These are phyloP conservation scores for Morella rubra DNA, from an alignment of 306 rosid species.

Conservation along the genomic window DNA sequence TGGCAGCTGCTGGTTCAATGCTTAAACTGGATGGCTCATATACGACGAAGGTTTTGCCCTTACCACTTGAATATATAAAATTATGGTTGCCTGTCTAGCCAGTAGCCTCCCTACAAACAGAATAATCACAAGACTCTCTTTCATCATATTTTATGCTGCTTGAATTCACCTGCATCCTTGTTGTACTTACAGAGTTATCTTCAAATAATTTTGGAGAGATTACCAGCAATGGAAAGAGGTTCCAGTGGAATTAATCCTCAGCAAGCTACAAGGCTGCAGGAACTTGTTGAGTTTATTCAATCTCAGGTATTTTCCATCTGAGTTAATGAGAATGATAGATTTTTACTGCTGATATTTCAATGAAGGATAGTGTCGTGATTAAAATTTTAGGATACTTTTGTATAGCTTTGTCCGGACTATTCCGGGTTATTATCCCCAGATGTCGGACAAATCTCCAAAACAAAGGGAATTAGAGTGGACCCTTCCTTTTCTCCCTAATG, in stretches of 20 bases:
- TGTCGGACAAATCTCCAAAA: background rate
- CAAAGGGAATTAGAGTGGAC: background rate
- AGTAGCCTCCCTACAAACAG: background rate
- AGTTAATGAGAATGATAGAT: background rate
- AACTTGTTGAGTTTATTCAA: slow-evolving; percentile 87
- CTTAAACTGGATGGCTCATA: slow-evolving; percentile 84
- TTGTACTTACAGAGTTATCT: slow-evolving; percentile 74
- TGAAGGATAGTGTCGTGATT: slow-evolving; percentile 2
- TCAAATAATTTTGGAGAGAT: slow-evolving; percentile 82
- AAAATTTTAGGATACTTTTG: slow-evolving; percentile 9
- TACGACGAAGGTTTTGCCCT: slow-evolving; percentile 76
- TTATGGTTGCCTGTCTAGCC: background rate
- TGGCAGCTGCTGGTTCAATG: slow-evolving; percentile 82
- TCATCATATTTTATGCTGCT: slow-evolving; percentile 10
- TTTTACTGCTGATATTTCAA: background rate
- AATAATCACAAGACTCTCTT: background rate
- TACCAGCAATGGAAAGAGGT: slow-evolving; percentile 65
- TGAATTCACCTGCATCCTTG: slow-evolving; percentile 25
- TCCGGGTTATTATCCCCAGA: background rate
- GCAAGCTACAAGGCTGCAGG: slow-evolving; percentile 88
- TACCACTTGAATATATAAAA: slow-evolving; percentile 13
- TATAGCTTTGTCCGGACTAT: background rate
- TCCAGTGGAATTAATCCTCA: slow-evolving; percentile 75
- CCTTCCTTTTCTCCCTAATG: background rate
- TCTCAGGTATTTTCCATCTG: slow-evolving; percentile 64